phyloP scores from a whole-genome alignment of 306 rosid species.

The Parietaria judaica region DNA sequence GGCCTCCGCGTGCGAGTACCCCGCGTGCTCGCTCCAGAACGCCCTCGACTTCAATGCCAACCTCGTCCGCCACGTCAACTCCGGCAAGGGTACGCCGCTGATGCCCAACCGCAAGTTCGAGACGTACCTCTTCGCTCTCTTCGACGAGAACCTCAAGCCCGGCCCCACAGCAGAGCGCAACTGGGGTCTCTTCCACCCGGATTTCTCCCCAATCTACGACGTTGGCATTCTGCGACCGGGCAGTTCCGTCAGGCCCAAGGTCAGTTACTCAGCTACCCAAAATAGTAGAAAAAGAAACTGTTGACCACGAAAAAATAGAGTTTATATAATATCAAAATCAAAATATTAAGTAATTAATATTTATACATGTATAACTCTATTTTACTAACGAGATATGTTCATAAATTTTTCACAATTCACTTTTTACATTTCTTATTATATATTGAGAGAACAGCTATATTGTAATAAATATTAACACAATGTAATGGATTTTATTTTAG shows the following conservation, averaged over 20 bases:
- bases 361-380: background rate
- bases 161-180: conserved; percentile 81
- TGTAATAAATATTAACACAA: too few species aligned
- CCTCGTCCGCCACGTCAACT: conserved; percentile 40
- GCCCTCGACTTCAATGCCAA: conserved; percentile 45
- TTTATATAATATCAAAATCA: too few species aligned
- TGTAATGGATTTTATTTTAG: too few species aligned
- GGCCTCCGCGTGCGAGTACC: conserved; percentile 74
- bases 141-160: conserved; percentile 81
- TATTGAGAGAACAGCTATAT: too few species aligned
- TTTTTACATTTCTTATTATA: background rate
- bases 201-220: conserved; percentile 67
- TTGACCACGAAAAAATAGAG: too few species aligned
- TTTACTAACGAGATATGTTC: background rate
- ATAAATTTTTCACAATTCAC: background rate
- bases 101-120: conserved; percentile 80
- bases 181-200: conserved; percentile 73
- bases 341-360: conserved; percentile 22
- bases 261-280: too few species aligned
- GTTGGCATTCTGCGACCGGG: conserved; percentile 41
- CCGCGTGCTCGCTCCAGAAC: conserved; percentile 48
- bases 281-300: too few species aligned
- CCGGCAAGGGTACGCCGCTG: conserved; percentile 71
- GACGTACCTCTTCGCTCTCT: conserved; percentile 53
- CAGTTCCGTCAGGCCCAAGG: background rate